Percentiles rank a stretch among this genome's conserved stretches.
These are phyloP conservation scores for Jasminum sambac DNA, from an alignment of 257 asterid genomes.

Conservation along the genomic window DNA sequence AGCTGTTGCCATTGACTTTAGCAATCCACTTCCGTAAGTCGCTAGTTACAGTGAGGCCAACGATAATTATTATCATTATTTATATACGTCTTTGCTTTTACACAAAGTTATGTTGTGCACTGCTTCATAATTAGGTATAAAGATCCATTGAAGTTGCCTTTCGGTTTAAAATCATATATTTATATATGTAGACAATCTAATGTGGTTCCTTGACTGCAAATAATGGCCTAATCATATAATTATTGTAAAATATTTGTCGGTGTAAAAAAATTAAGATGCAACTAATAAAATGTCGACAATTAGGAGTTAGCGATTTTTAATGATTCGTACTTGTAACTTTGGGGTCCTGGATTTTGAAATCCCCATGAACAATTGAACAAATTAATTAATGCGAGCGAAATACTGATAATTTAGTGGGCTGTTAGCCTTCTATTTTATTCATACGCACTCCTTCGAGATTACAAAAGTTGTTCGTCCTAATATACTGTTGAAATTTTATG, in stretches of 20 bases:
- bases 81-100: neutral
- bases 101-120: slow-evolving; percentile 9
- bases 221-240: slow-evolving; percentile 1
- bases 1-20: no score
- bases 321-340: neutral
- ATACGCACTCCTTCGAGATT: neutral
- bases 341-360: neutral
- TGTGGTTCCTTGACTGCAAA: slow-evolving; percentile 5
- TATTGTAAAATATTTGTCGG: slow-evolving; percentile 12
- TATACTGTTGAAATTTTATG: neutral
- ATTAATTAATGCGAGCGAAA: neutral
- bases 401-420: neutral
- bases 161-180: slow-evolving; percentile 26
- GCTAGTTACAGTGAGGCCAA: neutral
- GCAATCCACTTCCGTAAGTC: no score
- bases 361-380: neutral
- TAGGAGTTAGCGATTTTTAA: neutral
- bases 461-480: neutral
- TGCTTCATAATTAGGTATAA: slow-evolving; percentile 11
- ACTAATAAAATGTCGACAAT: neutral
- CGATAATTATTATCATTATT: neutral
- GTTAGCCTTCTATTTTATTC: neutral
- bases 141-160: slow-evolving; percentile 14
- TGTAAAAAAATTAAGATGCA: neutral
- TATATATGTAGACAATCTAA: slow-evolving; percentile 18